These are phyloP conservation scores for Hirschioporus abietinus DNA, from an alignment of 768 basidiomycete genomes.

Conservation along the genomic window DNA sequence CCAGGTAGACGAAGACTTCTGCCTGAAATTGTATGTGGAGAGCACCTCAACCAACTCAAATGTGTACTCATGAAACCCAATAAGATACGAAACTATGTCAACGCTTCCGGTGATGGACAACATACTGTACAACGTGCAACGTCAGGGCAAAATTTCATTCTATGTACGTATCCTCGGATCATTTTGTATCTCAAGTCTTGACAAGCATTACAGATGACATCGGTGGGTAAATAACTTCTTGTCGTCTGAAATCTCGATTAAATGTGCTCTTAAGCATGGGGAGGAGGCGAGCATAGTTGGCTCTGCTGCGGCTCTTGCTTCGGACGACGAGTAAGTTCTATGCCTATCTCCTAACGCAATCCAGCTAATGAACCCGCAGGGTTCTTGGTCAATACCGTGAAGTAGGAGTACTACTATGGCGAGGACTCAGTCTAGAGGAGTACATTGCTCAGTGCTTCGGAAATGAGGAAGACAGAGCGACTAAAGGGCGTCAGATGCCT, in stretches of 20 bases:
- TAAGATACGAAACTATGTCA: conserved; percentile 75
- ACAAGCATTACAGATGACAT: conserved; percentile 58
- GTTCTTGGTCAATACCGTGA: conserved; percentile 93
- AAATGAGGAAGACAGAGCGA: conserved; percentile 70
- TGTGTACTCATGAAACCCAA: background rate
- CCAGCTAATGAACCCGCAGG: conserved; percentile 30
- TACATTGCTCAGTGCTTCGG: conserved; percentile 93
- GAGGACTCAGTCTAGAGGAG: conserved; percentile 73
- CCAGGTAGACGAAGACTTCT: conserved; percentile 65
- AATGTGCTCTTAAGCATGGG: conserved; percentile 49
- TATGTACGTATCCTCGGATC: conserved; percentile 49
- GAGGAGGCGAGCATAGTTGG: conserved; percentile 91
- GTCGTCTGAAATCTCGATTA: conserved; percentile 6
- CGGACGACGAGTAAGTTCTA: conserved; percentile 73
- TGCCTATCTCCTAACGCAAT: conserved; percentile 6
- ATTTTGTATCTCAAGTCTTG: background rate
- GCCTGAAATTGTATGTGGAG: conserved; percentile 50
- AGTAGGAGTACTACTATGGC: conserved; percentile 86
- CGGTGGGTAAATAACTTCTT: conserved; percentile 44
- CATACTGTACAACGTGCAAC: conserved; percentile 85
- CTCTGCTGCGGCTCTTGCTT: conserved; percentile 78
- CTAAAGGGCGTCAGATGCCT: conserved; percentile 92
- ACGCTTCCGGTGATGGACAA: conserved; percentile 82
- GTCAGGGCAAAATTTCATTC: conserved; percentile 90
- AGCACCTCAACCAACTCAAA: background rate